Conservation (phyloP, 106 monocot species). For the Acanthochlamys bracteata region DNA sequence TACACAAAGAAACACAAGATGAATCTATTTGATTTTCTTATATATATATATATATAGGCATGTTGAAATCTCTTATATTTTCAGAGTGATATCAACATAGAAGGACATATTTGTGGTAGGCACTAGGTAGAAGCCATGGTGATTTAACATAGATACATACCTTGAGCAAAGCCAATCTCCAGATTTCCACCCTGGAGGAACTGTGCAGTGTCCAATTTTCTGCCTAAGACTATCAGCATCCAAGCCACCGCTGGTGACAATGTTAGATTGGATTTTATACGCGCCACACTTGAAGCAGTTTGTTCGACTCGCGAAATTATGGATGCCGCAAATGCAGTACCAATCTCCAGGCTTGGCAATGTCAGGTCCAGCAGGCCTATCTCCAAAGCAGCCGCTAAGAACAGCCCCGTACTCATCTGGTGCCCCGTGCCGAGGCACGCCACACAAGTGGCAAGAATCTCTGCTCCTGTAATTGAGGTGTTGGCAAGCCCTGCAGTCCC, state of each 20-base stretch:
- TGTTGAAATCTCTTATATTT: background rate
- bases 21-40: too few relatives aligned
- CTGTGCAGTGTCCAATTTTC: background rate
- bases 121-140: background rate
- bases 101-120: too few relatives aligned
- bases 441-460: constrained; percentile 29
- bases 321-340: constrained; percentile 34
- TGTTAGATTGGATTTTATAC: constrained; percentile 11
- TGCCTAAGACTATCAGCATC: constrained; percentile 2
- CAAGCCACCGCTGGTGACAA: background rate
- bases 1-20: too few relatives aligned
- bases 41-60: too few relatives aligned
- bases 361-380: background rate
- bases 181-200: constrained; percentile 4
- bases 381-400: background rate
- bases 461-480: constrained; percentile 41
- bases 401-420: background rate
- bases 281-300: constrained; percentile 34
- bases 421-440: constrained; percentile 10
- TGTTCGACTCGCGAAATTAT: constrained; percentile 36
- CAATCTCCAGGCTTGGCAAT: constrained; percentile 33
- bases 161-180: constrained; percentile 16
- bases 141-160: background rate
- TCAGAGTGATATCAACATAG: background rate
- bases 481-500: constrained; percentile 32